Percentiles rank a stretch among this genome's conserved stretches.
Evolutionary conservation across 2,329 filamentous ascomycete genomes (phyloP).

Genomic region (Cercospora sp.): DNA sequence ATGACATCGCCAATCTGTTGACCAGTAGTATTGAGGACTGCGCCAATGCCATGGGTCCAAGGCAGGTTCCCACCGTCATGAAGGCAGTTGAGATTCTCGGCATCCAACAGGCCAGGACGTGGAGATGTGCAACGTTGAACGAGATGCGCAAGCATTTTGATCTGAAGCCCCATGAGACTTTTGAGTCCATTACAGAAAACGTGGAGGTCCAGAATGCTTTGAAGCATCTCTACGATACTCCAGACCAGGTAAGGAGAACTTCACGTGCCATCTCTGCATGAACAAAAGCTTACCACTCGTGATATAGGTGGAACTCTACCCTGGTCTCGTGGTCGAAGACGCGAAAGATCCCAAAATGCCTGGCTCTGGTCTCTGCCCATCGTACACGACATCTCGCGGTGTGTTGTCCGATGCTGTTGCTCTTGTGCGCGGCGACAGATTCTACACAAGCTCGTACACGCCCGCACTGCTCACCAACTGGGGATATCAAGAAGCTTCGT

Average conservation of each 20-base stretch:
- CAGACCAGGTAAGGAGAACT: slow-evolving; percentile 51
- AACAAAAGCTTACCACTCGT: background rate
- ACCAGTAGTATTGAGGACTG: slow-evolving; percentile 61
- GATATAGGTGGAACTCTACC: slow-evolving; percentile 63
- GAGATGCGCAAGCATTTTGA: slow-evolving; percentile 66
- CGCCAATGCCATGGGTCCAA: slow-evolving; percentile 60
- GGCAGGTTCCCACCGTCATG: slow-evolving; percentile 60
- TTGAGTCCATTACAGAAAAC: slow-evolving; percentile 61
- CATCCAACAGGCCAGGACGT: slow-evolving; percentile 62
- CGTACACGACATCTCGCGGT: slow-evolving; percentile 57
- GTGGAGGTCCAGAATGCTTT: slow-evolving; percentile 58
- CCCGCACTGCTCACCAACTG: slow-evolving; percentile 43
- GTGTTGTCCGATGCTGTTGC: slow-evolving; percentile 62
- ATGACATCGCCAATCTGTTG: slow-evolving; percentile 59
- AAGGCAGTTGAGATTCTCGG: slow-evolving; percentile 63
- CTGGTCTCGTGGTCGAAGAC: slow-evolving; percentile 65
- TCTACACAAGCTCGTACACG: slow-evolving; percentile 53
- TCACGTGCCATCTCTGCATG: background rate
- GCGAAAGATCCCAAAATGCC: slow-evolving; percentile 54
- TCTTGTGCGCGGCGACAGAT: slow-evolving; percentile 61
- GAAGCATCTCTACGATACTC: slow-evolving; percentile 61
- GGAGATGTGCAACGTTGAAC: slow-evolving; percentile 63
- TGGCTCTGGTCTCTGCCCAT: slow-evolving; percentile 55
- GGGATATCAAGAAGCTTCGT: slow-evolving; percentile 52
- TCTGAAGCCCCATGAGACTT: slow-evolving; percentile 57